Evolutionary conservation across 2,329 filamentous ascomycete genomes (phyloP).

Genomic region (Colletotrichum melonis): DNA sequence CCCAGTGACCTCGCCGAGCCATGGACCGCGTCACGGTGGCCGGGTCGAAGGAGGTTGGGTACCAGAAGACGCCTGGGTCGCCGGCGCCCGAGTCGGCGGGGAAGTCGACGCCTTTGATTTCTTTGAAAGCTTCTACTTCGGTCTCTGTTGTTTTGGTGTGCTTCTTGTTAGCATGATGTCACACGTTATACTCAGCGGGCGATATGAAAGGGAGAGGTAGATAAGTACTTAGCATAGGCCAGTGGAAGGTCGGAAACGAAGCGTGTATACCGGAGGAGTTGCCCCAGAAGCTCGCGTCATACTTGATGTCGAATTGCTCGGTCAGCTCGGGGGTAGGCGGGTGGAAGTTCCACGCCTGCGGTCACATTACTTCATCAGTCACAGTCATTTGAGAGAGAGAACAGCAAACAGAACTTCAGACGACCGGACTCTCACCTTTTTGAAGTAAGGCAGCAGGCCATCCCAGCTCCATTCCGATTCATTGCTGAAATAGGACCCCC

Average conservation of each 20-base stretch:
- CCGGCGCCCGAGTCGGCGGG: constrained; percentile 42
- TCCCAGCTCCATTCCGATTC: constrained; percentile 42
- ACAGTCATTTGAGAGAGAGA: too few species aligned
- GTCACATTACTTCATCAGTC: background rate
- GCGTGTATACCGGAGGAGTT: constrained; percentile 38
- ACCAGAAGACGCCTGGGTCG: constrained; percentile 45
- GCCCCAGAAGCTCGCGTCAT: constrained; percentile 41
- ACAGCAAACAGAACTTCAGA: too few species aligned
- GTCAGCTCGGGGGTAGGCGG: constrained; percentile 37
- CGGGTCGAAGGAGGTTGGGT: constrained; percentile 44
- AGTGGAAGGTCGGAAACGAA: constrained; percentile 40
- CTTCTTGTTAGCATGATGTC: background rate
- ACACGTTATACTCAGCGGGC: too few species aligned
- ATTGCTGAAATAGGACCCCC: constrained; percentile 39
- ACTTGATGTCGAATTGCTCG: constrained; percentile 41
- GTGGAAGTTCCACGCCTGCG: constrained; percentile 39
- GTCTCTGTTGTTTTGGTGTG: constrained; percentile 26
- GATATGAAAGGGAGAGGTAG: background rate
- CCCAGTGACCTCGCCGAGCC: constrained; percentile 43
- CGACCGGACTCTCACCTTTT: constrained; percentile 35
- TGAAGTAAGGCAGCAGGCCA: constrained; percentile 43
- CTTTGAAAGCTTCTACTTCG: constrained; percentile 38
- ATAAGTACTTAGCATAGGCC: constrained; percentile 37
- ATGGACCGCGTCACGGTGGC: constrained; percentile 42
- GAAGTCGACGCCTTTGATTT: constrained; percentile 40